Percentiles rank a stretch among this genome's conserved stretches.
These are phyloP conservation scores for Dioscorea dumetorum DNA, from an alignment of 106 monocot genomes.

Conservation along the genomic window DNA sequence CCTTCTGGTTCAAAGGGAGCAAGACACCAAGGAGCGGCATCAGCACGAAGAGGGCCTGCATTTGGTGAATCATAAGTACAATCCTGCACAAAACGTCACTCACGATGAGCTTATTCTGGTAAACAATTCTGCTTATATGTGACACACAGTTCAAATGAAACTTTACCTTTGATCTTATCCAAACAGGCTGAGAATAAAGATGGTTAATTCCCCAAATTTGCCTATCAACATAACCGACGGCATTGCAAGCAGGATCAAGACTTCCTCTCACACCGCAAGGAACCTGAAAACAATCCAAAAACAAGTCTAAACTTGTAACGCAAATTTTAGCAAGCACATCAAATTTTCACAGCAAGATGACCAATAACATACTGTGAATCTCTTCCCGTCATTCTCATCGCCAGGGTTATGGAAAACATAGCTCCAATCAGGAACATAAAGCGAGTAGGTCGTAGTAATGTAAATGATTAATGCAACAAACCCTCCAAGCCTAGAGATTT, in stretches of 20 bases:
- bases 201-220: conserved; percentile 37
- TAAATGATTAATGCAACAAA: not conserved
- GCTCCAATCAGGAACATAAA: conserved; percentile 8
- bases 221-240: conserved; percentile 33
- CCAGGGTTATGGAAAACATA: not conserved
- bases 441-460: not conserved
- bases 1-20: conserved; percentile 83
- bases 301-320: not conserved
- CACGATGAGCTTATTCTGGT: too few relatives aligned
- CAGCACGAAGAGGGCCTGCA: conserved; percentile 38
- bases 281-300: conserved; percentile 22
- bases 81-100: conserved; percentile 1
- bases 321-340: not conserved
- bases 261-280: conserved; percentile 36
- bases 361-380: conserved; percentile 3
- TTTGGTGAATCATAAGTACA: conserved; percentile 50
- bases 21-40: conserved; percentile 70
- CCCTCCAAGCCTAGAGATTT: conserved; percentile 1
- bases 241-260: conserved; percentile 35
- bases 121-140: too few relatives aligned
- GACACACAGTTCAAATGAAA: too few relatives aligned
- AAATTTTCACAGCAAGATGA: not conserved
- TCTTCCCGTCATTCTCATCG: conserved; percentile 22
- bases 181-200: conserved; percentile 29
- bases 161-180: conserved; percentile 13